A percentile compares a stretch with the other conserved stretches of the same genome.
phyloP scores from a whole-genome alignment of 2,329 filamentous ascomycete genomes.

The Dichotomopilus funicola region DNA sequence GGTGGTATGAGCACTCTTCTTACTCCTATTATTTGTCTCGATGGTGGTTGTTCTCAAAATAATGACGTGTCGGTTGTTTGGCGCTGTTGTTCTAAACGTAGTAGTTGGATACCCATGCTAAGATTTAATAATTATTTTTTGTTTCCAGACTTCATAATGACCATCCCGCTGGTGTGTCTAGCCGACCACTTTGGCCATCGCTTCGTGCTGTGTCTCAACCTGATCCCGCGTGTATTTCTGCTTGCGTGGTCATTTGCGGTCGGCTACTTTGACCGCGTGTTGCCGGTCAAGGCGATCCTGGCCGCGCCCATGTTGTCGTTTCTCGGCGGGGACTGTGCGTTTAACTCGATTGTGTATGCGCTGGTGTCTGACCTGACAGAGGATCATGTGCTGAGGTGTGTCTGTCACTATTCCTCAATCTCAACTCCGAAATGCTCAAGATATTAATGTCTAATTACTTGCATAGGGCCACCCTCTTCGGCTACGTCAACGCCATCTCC shows the following conservation, averaged over 20 bases:
- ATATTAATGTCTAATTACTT: no score
- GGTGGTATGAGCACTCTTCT: slow-evolving; percentile 24
- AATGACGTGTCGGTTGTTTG: no score
- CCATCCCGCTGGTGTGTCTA: slow-evolving; percentile 41
- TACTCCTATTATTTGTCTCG: neutral
- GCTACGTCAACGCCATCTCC: slow-evolving; percentile 43
- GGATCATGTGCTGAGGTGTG: slow-evolving; percentile 33
- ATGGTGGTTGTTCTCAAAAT: no score
- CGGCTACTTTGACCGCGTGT: slow-evolving; percentile 31
- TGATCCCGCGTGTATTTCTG: slow-evolving; percentile 37
- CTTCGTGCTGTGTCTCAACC: slow-evolving; percentile 37
- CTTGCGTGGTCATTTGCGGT: slow-evolving; percentile 36
- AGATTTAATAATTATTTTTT: slow-evolving; percentile 28
- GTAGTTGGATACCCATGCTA: neutral
- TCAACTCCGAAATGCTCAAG: neutral
- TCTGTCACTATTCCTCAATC: neutral
- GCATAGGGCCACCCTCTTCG: slow-evolving; percentile 41
- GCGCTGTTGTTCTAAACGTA: no score
- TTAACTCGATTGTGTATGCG: slow-evolving; percentile 43
- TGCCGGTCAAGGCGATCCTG: slow-evolving; percentile 36
- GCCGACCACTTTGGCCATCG: slow-evolving; percentile 38
- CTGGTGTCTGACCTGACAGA: slow-evolving; percentile 40
- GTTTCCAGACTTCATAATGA: slow-evolving; percentile 40
- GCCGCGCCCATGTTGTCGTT: slow-evolving; percentile 38
- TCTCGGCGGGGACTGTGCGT: slow-evolving; percentile 44